Conservation (phyloP, 140 eudicot species). For the Anethum foeniculum region DNA sequence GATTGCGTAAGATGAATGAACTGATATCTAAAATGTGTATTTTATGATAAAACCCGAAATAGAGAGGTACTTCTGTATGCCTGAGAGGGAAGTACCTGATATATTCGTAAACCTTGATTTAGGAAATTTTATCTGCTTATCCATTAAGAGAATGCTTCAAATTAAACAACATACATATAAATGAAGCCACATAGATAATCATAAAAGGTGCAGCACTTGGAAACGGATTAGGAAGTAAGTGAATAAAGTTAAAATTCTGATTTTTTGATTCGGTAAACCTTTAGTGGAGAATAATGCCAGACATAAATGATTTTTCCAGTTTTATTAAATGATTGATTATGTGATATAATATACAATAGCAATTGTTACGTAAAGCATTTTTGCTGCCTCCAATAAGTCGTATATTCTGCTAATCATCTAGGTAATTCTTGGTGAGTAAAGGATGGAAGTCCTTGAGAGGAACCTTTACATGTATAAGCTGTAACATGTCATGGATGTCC, state of each 20-base stretch:
- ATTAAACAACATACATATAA: no score
- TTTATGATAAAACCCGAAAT: no score
- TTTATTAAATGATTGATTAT: not conserved
- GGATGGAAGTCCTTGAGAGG: not conserved
- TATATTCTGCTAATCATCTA: not conserved
- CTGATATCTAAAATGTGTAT: no score
- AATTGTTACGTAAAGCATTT: not conserved
- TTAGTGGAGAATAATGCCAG: not conserved
- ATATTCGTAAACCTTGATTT: not conserved
- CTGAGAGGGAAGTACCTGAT: no score
- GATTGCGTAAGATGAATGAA: no score
- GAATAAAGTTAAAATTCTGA: not conserved
- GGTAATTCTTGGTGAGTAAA: not conserved
- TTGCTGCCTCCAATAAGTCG: not conserved
- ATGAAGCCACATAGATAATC: not conserved
- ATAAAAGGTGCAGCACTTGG: not conserved
- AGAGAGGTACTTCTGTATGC: no score
- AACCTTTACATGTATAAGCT: not conserved
- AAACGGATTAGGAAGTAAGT: not conserved
- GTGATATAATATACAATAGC: not conserved
- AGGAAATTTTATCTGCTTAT: not conserved
- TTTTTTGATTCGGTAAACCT: not conserved
- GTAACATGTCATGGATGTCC: not conserved
- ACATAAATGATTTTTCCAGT: not conserved
- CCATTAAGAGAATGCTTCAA: no score